Conservation (phyloP, 495 filamentous ascomycete genomes). For the Neurospora sp. region DNA sequence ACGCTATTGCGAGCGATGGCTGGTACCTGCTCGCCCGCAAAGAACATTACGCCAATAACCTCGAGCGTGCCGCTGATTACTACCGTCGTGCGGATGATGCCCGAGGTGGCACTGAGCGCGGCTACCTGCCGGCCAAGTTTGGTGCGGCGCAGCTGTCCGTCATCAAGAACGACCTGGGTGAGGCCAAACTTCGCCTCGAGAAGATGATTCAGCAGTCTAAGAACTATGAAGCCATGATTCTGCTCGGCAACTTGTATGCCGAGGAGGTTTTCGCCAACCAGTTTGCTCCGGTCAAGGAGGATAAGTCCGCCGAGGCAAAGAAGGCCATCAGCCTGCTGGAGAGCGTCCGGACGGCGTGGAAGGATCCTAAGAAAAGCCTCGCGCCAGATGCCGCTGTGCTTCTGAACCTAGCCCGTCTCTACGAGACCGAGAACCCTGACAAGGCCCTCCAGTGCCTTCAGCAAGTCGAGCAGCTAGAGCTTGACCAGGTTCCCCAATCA, state of each 20-base stretch:
- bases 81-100: constrained; percentile 84
- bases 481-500: constrained; percentile 60
- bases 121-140: constrained; percentile 87
- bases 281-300: constrained; percentile 63
- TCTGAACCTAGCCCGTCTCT: constrained; percentile 82
- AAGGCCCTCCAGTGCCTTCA: constrained; percentile 84
- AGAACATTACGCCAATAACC: constrained; percentile 64
- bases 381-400: constrained; percentile 77
- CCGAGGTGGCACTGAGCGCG: constrained; percentile 74
- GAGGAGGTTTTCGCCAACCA: constrained; percentile 85
- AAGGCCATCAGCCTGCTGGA: constrained; percentile 79
- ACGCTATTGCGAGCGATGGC: constrained; percentile 88
- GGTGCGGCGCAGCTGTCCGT: constrained; percentile 82
- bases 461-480: constrained; percentile 79
- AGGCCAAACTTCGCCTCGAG: constrained; percentile 87
- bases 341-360: constrained; percentile 79
- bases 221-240: constrained; percentile 80
- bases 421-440: constrained; percentile 75
- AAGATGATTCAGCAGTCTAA: constrained; percentile 82
- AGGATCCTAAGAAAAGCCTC: constrained; percentile 69
- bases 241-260: constrained; percentile 81
- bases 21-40: constrained; percentile 91
- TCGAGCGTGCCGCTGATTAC: constrained; percentile 61
- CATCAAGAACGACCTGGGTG: constrained; percentile 70
- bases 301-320: constrained; percentile 70